Evolutionary conservation across 176 grass and related monocot species (phyloP).

Genomic region (Musa beccarii): DNA sequence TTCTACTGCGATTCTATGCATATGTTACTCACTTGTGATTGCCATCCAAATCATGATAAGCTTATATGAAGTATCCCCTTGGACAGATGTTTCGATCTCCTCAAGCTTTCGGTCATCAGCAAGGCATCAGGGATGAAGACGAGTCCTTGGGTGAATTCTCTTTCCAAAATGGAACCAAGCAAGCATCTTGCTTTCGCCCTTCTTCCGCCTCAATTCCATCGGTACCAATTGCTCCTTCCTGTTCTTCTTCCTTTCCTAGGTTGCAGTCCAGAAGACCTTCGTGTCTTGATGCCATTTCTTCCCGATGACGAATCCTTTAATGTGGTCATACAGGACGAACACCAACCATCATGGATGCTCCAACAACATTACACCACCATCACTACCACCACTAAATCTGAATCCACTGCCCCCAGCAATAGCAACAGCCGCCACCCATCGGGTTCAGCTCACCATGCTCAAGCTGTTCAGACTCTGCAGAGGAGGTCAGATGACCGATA

Average conservation of each 20-base stretch:
- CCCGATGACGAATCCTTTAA: no score
- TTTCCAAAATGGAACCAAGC: conserved; percentile 14
- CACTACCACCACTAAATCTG: no score
- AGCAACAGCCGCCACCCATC: background rate
- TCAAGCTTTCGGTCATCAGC: conserved; percentile 19
- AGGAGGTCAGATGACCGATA: background rate
- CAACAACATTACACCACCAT: background rate
- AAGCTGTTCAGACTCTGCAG: conserved; percentile 16
- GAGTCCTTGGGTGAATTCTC: conserved; percentile 18
- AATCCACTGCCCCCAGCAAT: background rate
- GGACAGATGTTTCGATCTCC: conserved; percentile 12
- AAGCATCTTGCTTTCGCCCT: conserved; percentile 19
- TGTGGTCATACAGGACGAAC: conserved; percentile 14
- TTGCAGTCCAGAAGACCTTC: no score
- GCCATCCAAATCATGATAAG: no score
- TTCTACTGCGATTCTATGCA: no score
- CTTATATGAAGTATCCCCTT: conserved; percentile 13
- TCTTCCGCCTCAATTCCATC: conserved; percentile 18
- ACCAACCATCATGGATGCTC: conserved; percentile 22
- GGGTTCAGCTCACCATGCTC: background rate
- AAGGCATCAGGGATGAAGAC: conserved; percentile 27
- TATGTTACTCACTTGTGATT: no score
- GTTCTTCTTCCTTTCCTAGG: no score
- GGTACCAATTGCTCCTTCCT: background rate
- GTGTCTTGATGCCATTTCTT: background rate